Evolutionary conservation across 495 filamentous ascomycete genomes (phyloP), one percentile per base, ranked within the genome.

Genomic region (Penicillium atrosanguineum): DNA sequence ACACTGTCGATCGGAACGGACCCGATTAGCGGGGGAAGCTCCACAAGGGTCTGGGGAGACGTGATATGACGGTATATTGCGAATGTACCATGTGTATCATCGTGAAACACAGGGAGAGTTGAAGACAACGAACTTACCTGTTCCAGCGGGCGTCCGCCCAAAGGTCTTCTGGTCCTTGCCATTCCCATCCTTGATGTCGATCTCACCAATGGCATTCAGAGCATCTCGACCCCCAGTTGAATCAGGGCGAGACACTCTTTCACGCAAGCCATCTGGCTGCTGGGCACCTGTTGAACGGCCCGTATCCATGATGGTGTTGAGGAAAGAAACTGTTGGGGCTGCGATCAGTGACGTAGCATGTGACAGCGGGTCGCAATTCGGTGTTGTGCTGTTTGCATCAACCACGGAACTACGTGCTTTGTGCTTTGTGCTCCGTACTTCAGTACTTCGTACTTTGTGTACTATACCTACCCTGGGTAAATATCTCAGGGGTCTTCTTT

Each of bases 101-200:
- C 18, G 16, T 21, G 41, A 19, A 11, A 20, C 14, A 36, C 20
- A 45, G 25, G 12, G 20, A 28, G 31, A 23, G 48, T 16, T 9
- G 19, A 39, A 3, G 38, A 40, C 7, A 37, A 12, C 11, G n/a
- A 2, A 72, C 88, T 68, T 81, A 96, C 93, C 82, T 63, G 77
- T 91, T 65, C 94, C 94, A 78, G 89, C 88, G 26, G 88, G 90
- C 9, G 94, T 98, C 61, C 91, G 85, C 16, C 94, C 94, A 80
- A 87, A 96, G 3, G 91, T 95, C 75, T 87, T 90, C 64, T 81
- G 81, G 31, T 79, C 67, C 60, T 82, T 84, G 38, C 79, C 63
- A 34, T 62, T 63, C 49, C 74, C 67, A 55, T 79, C 76, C 52
- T 64, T 65, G 38, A 62, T 48, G 48, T 74, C 72, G 43, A 63